Evolutionary conservation across 2,329 filamentous ascomycete species (phyloP).

Genomic region (Penicillium hordei): DNA sequence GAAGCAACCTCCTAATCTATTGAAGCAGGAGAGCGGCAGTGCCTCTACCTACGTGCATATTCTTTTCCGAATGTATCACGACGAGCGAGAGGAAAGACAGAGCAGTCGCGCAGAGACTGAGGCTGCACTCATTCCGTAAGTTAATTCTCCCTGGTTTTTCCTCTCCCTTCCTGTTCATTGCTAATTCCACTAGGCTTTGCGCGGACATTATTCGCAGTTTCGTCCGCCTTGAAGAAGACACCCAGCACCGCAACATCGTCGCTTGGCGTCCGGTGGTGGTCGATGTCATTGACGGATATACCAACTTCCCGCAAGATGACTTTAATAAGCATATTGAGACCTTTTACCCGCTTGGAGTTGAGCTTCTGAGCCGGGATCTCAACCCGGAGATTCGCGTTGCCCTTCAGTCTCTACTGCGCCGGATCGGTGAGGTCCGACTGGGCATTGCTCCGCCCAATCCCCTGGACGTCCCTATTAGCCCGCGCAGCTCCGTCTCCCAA

Average conservation of each 20-base stretch:
- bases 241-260: conserved; percentile 92
- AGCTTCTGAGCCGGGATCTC: conserved; percentile 79
- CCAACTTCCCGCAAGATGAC: conserved; percentile 73
- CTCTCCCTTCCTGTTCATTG: background rate
- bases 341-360: conserved; percentile 85
- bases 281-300: conserved; percentile 91
- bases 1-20: conserved; percentile 95
- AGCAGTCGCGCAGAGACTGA: conserved; percentile 81
- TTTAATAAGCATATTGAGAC: conserved; percentile 76
- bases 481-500: conserved; percentile 39
- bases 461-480: conserved; percentile 31
- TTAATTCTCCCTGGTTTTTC: conserved; percentile 14
- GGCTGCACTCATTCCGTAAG: conserved; percentile 78
- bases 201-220: conserved; percentile 90
- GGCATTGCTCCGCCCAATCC: conserved; percentile 44
- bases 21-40: conserved; percentile 93
- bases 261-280: conserved; percentile 98
- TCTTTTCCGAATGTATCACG: conserved; percentile 94
- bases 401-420: conserved; percentile 72
- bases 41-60: conserved; percentile 96
- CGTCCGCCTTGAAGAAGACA: conserved; percentile 85
- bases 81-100: conserved; percentile 77
- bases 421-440: conserved; percentile 75
- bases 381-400: conserved; percentile 74
- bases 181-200: conserved; percentile 60